These are phyloP conservation scores for Carpinus fangiana DNA, from an alignment of 306 rosid species.

Conservation along the genomic window DNA sequence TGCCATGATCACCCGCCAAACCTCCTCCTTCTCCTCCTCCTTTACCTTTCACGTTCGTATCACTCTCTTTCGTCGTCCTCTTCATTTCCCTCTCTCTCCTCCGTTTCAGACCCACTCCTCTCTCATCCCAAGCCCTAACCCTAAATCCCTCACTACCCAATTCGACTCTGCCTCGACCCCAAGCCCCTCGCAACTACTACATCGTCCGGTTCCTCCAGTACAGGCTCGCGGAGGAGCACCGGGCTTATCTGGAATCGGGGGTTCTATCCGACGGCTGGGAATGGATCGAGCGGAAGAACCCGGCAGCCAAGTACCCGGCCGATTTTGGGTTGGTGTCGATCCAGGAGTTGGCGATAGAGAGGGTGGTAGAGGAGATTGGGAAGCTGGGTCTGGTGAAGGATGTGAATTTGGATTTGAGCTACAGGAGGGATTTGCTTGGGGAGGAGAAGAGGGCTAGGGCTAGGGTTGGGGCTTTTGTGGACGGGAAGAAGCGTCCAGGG, in stretches of 20 bases:
- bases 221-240: constrained; percentile 55
- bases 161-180: constrained; percentile 27
- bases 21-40: constrained; percentile 20
- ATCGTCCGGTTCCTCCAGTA: constrained; percentile 71
- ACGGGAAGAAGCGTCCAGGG: constrained; percentile 86
- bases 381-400: constrained; percentile 65
- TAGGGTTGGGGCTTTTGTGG: constrained; percentile 58
- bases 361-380: constrained; percentile 47
- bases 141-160: constrained; percentile 18
- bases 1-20: constrained; percentile 39
- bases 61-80: constrained; percentile 36
- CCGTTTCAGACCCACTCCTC: constrained; percentile 29
- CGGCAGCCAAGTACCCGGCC: constrained; percentile 74
- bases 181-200: constrained; percentile 45
- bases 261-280: constrained; percentile 64
- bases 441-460: constrained; percentile 17
- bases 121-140: constrained; percentile 38
- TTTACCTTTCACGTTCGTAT: not conserved
- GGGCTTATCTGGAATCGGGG: constrained; percentile 51
- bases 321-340: constrained; percentile 85
- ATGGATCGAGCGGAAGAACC: constrained; percentile 86
- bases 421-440: constrained; percentile 58
- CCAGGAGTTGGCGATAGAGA: constrained; percentile 41
- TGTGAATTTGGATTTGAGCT: constrained; percentile 69
- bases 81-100: constrained; percentile 40